These are phyloP conservation scores for Saturnispora besseyi DNA, from an alignment of 805 yeast genomes.

Conservation along the genomic window DNA sequence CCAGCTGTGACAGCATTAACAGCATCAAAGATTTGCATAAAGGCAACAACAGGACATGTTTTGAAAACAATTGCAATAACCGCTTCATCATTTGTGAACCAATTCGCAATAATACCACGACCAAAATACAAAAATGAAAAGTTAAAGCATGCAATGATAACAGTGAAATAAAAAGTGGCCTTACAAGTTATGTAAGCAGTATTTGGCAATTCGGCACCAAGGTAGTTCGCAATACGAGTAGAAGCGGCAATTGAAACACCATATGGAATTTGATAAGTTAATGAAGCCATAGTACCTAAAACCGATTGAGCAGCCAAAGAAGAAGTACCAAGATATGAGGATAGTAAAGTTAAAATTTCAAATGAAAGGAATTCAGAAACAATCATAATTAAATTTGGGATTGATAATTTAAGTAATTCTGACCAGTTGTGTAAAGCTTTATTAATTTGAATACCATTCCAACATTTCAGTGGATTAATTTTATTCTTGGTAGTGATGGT, in stretches of 20 bases:
- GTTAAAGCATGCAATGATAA: conserved; percentile 19
- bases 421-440: conserved; percentile 49
- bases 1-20: conserved; percentile 44
- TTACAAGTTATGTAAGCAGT: conserved; percentile 24
- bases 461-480: conserved; percentile 27
- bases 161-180: conserved; percentile 23
- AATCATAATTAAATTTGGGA: conserved; percentile 72
- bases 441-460: conserved; percentile 27
- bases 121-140: conserved; percentile 21
- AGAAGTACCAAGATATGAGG: conserved; percentile 54
- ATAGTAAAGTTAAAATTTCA: conserved; percentile 61
- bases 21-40: conserved; percentile 41
- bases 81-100: conserved; percentile 26
- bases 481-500: conserved; percentile 39
- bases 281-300: conserved; percentile 55
- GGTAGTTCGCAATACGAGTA: conserved; percentile 66
- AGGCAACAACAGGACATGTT: conserved; percentile 26
- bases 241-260: conserved; percentile 69
- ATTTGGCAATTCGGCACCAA: conserved; percentile 44
- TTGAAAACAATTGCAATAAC: conserved; percentile 21
- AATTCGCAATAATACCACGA: conserved; percentile 19
- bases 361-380: conserved; percentile 74
- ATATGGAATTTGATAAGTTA: conserved; percentile 67
- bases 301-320: conserved; percentile 69
- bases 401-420: conserved; percentile 51